A percentile compares a stretch with the other conserved stretches of the same genome.
Evolutionary conservation across 78 protist species (phyloP).

Genomic region (slime mould (Dictyostelium discoideum)): DNA sequence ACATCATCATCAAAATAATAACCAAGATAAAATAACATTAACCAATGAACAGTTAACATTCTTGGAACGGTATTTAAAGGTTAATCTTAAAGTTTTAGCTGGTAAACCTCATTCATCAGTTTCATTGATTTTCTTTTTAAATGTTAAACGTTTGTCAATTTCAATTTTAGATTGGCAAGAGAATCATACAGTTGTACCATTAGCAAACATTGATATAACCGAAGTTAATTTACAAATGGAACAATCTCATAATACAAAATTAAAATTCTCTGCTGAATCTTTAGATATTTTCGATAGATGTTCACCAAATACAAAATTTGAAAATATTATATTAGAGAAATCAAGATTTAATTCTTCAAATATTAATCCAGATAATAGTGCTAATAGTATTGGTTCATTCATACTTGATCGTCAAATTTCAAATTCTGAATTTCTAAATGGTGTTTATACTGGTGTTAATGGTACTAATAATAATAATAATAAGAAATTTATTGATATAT

Average conservation of each 20-base stretch:
- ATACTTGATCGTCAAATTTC: neutral
- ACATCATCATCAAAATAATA: neutral
- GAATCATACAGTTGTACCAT: neutral
- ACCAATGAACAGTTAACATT: conserved; percentile 31
- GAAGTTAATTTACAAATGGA: conserved; percentile 22
- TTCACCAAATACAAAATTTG: conserved; percentile 49
- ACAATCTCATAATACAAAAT: neutral
- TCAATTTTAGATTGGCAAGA: conserved; percentile 54
- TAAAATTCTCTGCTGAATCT: neutral
- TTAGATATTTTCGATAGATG: conserved; percentile 23
- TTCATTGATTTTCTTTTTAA: neutral
- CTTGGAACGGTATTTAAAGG: conserved; percentile 6
- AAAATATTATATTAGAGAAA: conserved; percentile 32
- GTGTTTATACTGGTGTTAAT: neutral
- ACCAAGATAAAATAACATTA: neutral
- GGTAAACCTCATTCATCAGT: conserved; percentile 4
- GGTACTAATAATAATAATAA: neutral
- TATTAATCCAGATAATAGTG: neutral
- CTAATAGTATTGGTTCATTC: neutral
- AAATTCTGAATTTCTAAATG: neutral
- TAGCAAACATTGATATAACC: neutral
- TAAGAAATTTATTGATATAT: conserved; percentile 1
- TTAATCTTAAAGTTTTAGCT: neutral
- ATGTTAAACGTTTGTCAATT: conserved; percentile 2
- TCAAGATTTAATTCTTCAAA: neutral